phyloP scores from a whole-genome alignment of 2,329 filamentous ascomycete genomes.

The Botrytis aclada region DNA sequence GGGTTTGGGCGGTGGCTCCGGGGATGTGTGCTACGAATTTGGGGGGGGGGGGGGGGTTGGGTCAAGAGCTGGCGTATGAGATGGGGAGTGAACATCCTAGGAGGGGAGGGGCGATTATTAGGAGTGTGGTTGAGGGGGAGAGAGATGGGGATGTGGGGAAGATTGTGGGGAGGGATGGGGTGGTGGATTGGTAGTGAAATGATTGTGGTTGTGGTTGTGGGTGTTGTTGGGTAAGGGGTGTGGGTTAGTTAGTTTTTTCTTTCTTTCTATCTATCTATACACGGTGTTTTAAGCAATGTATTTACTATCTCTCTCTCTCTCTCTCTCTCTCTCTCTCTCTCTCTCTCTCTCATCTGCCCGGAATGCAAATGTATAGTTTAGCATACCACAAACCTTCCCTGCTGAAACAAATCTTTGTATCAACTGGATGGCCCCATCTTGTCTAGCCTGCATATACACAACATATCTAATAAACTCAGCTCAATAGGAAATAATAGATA shows the following conservation, averaged over 20 bases:
- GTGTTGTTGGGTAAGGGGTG: not conserved
- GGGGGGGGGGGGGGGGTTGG: slow-evolving; percentile 41
- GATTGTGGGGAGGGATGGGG: slow-evolving; percentile 32
- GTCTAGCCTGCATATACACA: too few relatives aligned
- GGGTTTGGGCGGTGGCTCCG: slow-evolving; percentile 47
- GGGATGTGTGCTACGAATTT: slow-evolving; percentile 50
- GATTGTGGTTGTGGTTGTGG: not conserved
- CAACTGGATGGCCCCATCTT: too few relatives aligned
- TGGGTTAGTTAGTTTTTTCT: too few relatives aligned
- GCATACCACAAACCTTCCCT: too few relatives aligned
- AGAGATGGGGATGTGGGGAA: slow-evolving; percentile 44
- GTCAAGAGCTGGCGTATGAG: slow-evolving; percentile 21
- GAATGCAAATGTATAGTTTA: too few relatives aligned
- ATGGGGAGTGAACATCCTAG: slow-evolving; percentile 38
- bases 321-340: not conserved
- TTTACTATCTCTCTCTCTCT: not conserved
- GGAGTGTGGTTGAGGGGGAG: slow-evolving; percentile 42
- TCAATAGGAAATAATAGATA: too few relatives aligned
- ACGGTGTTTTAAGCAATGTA: too few relatives aligned
- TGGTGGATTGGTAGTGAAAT: not conserved
- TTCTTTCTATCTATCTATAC: too few relatives aligned
- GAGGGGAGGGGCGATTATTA: slow-evolving; percentile 41
- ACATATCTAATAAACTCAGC: too few relatives aligned
- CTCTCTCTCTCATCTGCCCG: too few relatives aligned
- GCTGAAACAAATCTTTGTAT: too few relatives aligned